These are phyloP conservation scores for Primulina huaijiensis DNA, from an alignment of 257 asterid species.

Conservation along the genomic window DNA sequence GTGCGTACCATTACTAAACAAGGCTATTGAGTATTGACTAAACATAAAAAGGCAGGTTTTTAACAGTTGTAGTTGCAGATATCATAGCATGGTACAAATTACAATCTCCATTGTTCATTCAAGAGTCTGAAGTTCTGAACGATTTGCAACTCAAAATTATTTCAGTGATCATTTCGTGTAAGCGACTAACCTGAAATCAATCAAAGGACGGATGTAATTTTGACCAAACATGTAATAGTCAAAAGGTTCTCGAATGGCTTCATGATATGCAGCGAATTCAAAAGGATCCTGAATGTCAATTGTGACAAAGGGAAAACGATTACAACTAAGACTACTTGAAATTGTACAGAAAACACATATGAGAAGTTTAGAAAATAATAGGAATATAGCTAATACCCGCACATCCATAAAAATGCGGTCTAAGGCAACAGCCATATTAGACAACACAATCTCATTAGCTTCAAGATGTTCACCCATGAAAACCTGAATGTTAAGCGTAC, in stretches of 20 bases:
- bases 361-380: slow-evolving; percentile 19
- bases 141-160: neutral
- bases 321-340: neutral
- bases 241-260: slow-evolving; percentile 87
- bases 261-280: slow-evolving; percentile 66
- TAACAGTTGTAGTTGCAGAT: neutral
- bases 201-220: slow-evolving; percentile 59
- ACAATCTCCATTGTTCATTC: neutral
- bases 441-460: slow-evolving; percentile 61
- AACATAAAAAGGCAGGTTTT: neutral
- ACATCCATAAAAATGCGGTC: slow-evolving; percentile 80
- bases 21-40: too few species aligned
- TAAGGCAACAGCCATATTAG: slow-evolving; percentile 72
- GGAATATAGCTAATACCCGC: slow-evolving; percentile 46
- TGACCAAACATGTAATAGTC: slow-evolving; percentile 85
- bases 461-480: slow-evolving; percentile 63
- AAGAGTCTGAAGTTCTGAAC: neutral
- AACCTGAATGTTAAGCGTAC: slow-evolving; percentile 42
- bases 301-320: slow-evolving; percentile 15
- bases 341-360: neutral
- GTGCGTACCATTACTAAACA: neutral
- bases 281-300: slow-evolving; percentile 62
- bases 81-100: neutral
- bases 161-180: neutral
- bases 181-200: slow-evolving; percentile 70